These are phyloP conservation scores for Endoconidiophora polonica DNA, from an alignment of 2,329 filamentous ascomycete genomes.

Conservation along the genomic window DNA sequence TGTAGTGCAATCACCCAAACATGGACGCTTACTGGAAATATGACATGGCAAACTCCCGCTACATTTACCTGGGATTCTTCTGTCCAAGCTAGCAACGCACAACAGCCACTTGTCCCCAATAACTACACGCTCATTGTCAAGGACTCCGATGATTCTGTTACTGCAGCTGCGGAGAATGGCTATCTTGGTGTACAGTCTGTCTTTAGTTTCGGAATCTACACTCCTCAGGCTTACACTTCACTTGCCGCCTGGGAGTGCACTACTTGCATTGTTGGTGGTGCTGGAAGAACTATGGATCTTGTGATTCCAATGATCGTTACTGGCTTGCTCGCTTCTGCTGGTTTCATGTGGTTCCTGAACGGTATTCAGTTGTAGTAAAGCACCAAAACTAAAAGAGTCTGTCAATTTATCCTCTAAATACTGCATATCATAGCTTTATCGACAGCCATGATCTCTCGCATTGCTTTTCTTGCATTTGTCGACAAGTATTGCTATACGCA, in stretches of 20 bases:
- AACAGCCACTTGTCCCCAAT: constrained; percentile 32
- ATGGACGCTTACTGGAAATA: constrained; percentile 47
- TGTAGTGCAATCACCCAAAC: constrained; percentile 34
- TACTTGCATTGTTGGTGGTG: constrained; percentile 35
- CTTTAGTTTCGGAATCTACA: constrained; percentile 44
- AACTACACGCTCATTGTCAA: constrained; percentile 46
- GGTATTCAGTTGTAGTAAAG: constrained; percentile 26
- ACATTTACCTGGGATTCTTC: constrained; percentile 43
- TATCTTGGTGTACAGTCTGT: constrained; percentile 33
- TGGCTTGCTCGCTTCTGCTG: constrained; percentile 37
- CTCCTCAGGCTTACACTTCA: constrained; percentile 32
- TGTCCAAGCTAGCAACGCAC: constrained; percentile 28
- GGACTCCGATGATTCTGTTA: constrained; percentile 37
- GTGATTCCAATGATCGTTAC: constrained; percentile 18
- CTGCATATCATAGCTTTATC: neutral
- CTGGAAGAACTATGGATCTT: neutral
- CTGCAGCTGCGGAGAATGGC: constrained; percentile 34
- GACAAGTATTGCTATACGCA: neutral
- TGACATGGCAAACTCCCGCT: constrained; percentile 36
- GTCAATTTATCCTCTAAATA: neutral
- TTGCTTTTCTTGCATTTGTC: neutral
- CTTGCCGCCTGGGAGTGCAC: constrained; percentile 37
- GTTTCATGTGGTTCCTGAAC: constrained; percentile 48
- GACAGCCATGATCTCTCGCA: neutral
- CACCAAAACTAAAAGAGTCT: neutral